Evolutionary conservation across 345 rosid species (phyloP).

Genomic region (Rhodamnia argentea): DNA sequence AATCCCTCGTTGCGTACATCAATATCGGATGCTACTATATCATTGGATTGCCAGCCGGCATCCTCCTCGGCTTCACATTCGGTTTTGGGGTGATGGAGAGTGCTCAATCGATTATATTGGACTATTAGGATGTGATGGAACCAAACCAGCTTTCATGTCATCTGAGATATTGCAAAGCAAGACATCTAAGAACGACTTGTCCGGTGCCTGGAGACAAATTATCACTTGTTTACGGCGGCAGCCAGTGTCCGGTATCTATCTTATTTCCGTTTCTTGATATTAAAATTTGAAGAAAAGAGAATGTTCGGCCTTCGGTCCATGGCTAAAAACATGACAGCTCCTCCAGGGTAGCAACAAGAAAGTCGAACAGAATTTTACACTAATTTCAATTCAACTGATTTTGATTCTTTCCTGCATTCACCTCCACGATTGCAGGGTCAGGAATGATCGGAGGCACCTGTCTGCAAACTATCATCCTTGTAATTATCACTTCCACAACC

Average conservation of each 20-base stretch:
- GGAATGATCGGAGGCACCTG: constrained; percentile 80
- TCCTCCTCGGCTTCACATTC: constrained; percentile 69
- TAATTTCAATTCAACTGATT: neutral
- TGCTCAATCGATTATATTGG: neutral
- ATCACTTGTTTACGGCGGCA: neutral
- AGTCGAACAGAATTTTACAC: neutral
- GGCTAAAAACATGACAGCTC: neutral
- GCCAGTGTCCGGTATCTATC: neutral
- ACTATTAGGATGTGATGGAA: neutral
- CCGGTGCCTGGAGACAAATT: neutral
- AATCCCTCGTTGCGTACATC: constrained; percentile 61
- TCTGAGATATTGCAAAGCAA: neutral
- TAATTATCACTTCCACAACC: constrained; percentile 48
- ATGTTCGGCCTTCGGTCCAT: neutral
- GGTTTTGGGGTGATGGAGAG: constrained; percentile 56
- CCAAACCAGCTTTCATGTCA: neutral
- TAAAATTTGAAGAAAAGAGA: neutral
- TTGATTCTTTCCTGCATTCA: neutral
- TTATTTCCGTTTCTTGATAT: neutral
- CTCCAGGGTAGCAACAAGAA: neutral
- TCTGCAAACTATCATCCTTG: constrained; percentile 58
- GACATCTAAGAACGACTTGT: neutral
- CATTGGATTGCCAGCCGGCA: constrained; percentile 76
- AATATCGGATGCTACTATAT: constrained; percentile 74
- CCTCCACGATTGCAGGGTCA: constrained; percentile 44